Evolutionary conservation across 202 grass and related monocot species (phyloP), one percentile per base, ranked within the genome.

Genomic region (Musa balbisiana): DNA sequence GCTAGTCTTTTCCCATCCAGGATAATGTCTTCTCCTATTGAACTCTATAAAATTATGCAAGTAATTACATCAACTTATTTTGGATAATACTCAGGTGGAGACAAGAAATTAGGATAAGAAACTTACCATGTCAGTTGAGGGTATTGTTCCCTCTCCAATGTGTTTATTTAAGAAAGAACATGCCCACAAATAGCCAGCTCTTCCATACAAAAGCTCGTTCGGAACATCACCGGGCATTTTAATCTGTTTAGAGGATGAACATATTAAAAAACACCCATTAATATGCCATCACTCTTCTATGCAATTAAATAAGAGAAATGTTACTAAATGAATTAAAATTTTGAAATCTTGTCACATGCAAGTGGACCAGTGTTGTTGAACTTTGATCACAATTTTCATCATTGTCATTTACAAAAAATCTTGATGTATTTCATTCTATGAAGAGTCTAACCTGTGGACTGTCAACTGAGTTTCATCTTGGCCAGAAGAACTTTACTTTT

Each of bases 1-100:
- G 88, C 84, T 33, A 93, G 64, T 73, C 77, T 91, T 77, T 87
- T 87, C 58, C 94, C 94, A 59, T 89, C 94, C 23, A 15, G 83
- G 25, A 97, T 91, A 51, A 93, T 89, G 69, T 97, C 84, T 51
- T 86, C 86, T 19, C 55, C 83, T 50, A 93, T 70, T 62, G 88
- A 81, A 73, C 55, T 75, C 88, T 93, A 70, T n/a, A 62, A 51
- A 76, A 58, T 83, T 71, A 54, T 16, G 13, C 10, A 19, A 54
- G 33, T 6, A 43, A 8, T 3, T 8, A 54, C 10, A 71, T 23
- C 8, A 52, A 52, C 17, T 52, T 10, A 22, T 10, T 71, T 19
- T 13, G 29, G 24, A n/a, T 27, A 29, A 74, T 10, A 81, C 33
- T n/a, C 9, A 59, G 23, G 11, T 10, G 21, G 2, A 20, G 8